Base-by-base conservation (phyloP, 768 basidiomycete species). In the Russula ochroleuca region DNA sequence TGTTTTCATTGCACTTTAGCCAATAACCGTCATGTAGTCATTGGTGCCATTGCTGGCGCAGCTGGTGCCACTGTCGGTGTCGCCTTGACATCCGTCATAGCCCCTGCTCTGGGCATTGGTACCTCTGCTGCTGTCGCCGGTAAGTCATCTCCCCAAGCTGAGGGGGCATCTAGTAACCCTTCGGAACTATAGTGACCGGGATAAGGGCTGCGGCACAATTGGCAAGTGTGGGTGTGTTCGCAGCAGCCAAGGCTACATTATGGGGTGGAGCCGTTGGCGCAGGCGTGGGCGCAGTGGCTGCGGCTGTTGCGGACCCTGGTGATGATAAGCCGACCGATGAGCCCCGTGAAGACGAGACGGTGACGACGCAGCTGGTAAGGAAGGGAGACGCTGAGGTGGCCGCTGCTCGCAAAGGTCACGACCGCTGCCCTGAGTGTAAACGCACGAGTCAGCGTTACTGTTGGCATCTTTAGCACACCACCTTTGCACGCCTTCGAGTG, bases 91-190 rank as follows among this genome's bases (percentile, higher is more conserved):
- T 35, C 35, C 13, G 13, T 38, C 52, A 3, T 35, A 10, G 35
- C 8, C 4, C 11, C 38, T 21, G 14, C 35, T 28, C 28, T 28
- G 28, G 5, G 37, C 21, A 2, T 28, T 28, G 21, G 52, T 15
- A 11, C 55, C 45, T 49, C 49, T 35, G 37, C 47, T 3, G 59
- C 63, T n/a, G 31, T 65, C 21, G 63, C 48, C 6, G 53, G 64
- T 59, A 13, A 50, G 55, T 37, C 19, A 8, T 3, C 25, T 21
- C 5, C 40, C 5, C 40, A 41, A 17, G 17, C 15, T 38, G 21
- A 15, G 5, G 19, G 2, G 11, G 37, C 14, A 13, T 21, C 35
- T 35, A 10, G 10, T 13, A 3, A 53, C 35, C 35, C 7, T 14
- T 25, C 7, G 33, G 14, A 21, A 35, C 14, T 5, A 40, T 35